Evolutionary conservation across 2,329 filamentous ascomycete genomes (phyloP).

Genomic region (Aspergillus intermedius): DNA sequence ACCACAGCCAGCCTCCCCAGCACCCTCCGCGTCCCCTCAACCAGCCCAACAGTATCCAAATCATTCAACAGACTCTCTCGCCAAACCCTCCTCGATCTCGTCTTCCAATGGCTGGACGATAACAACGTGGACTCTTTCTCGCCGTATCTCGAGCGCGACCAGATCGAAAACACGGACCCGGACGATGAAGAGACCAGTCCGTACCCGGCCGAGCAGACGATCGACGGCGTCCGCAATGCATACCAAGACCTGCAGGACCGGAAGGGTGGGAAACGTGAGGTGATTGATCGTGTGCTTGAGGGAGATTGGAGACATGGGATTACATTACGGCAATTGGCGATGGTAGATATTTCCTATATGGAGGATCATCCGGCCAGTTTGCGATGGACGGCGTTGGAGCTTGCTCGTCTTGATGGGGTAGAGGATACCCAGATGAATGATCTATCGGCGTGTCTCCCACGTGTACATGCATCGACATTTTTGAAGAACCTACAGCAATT

Average conservation of each 20-base stretch:
- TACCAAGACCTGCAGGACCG: constrained; percentile 56
- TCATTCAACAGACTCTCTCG: constrained; percentile 65
- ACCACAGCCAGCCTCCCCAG: constrained; percentile 67
- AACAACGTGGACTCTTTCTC: constrained; percentile 54
- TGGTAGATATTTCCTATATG: constrained; percentile 48
- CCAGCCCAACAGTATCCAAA: constrained; percentile 59
- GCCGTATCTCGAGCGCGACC: constrained; percentile 52
- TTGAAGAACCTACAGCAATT: constrained; percentile 67
- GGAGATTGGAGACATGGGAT: constrained; percentile 53
- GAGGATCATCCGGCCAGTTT: constrained; percentile 47
- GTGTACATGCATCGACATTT: constrained; percentile 75
- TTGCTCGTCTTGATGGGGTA: constrained; percentile 26
- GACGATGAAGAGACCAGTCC: constrained; percentile 60
- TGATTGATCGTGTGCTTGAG: constrained; percentile 51
- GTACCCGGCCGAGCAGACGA: constrained; percentile 60
- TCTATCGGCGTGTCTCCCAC: constrained; percentile 47
- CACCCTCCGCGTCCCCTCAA: constrained; percentile 59
- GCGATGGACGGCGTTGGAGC: constrained; percentile 50
- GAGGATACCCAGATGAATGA: constrained; percentile 22
- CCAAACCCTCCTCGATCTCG: constrained; percentile 63
- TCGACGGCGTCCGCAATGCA: constrained; percentile 60
- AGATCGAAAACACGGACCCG: constrained; percentile 47
- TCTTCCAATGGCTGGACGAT: constrained; percentile 69
- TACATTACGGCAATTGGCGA: constrained; percentile 50
- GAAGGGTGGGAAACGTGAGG: constrained; percentile 48